Base-by-base conservation (phyloP, 73 alveolate genomes). In the Paramecium octaurelia region DNA sequence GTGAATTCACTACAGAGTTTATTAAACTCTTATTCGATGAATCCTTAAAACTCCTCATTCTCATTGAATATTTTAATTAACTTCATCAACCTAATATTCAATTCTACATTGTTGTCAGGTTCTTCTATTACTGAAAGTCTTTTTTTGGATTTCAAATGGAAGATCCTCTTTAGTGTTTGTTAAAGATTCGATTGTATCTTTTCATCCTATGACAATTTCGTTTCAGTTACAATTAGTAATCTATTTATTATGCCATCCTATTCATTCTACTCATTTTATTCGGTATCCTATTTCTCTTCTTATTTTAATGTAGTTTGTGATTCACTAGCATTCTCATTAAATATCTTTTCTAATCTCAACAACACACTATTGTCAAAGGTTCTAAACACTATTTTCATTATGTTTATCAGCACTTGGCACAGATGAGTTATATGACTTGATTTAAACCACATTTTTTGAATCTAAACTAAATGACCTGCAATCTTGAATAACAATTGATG, bases 361-460 rank as follows among this genome's bases (percentile, higher is more conserved):
- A 80, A 35, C 4, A 31, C 48, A n/a, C 8, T 14, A 18, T 2
- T 24, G 20, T 80, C 57, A 48, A 80, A 80, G 44, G 46, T 44
- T 43, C 48, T 80, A 42, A 80, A 80, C 9, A 44, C 57, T 18
- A 21, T 16, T 24, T 80, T 80, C 46, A 80, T 31, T 4, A 80
- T 48, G 48, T 80, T 80, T 44, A 27, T 43, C 10, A 80, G 24
- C 2, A 80, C 91, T 43, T 80, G 18, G 10, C 91, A 80, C 16
- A 46, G 16, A 27, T 46, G 46, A 2, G 91, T 80, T 21, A 80
- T 80, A 80, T 80, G 75, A 23, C 91, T 48, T 11, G 76, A 44
- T 21, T 80, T 80, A 80, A 80, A 80, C 91, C 91, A 80, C 57
- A 80, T 23, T 10, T 48, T 80, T 9, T 80, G 12, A n/a, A 80